Evolutionary conservation across 208 protist species (phyloP).

Genomic region (Trypanosoma avium): DNA sequence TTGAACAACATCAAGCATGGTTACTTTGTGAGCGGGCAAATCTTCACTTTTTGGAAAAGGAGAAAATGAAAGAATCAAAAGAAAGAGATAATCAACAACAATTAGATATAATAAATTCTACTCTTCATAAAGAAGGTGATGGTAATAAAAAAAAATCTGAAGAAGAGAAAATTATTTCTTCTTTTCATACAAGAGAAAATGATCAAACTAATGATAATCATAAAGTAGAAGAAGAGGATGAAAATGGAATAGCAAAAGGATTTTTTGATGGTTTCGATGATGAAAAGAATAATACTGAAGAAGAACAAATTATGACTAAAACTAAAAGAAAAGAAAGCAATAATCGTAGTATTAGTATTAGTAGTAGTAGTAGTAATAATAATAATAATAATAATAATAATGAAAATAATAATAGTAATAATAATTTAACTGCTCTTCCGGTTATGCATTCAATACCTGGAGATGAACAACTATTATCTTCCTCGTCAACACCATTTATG

Average conservation of each 20-base stretch:
- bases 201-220: background rate
- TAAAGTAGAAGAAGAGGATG: constrained; percentile 9
- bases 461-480: no score
- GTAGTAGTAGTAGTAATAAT: background rate
- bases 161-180: background rate
- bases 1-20: constrained; percentile 25
- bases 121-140: background rate
- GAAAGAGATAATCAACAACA: background rate
- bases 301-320: background rate
- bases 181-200: background rate
- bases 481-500: no score
- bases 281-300: background rate
- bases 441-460: no score
- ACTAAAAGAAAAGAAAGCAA: background rate
- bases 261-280: constrained; percentile 28
- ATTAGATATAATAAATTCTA: no score
- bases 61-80: background rate
- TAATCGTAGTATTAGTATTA: constrained; percentile 1
- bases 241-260: constrained; percentile 18
- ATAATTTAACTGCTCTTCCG: no score
- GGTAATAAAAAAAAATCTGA: background rate
- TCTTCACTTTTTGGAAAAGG: constrained; percentile 10
- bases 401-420: no score
- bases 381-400: no score
- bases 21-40: constrained; percentile 13